phyloP scores from a whole-genome alignment of 331 rosid genomes.

The Quercus tomentella region DNA sequence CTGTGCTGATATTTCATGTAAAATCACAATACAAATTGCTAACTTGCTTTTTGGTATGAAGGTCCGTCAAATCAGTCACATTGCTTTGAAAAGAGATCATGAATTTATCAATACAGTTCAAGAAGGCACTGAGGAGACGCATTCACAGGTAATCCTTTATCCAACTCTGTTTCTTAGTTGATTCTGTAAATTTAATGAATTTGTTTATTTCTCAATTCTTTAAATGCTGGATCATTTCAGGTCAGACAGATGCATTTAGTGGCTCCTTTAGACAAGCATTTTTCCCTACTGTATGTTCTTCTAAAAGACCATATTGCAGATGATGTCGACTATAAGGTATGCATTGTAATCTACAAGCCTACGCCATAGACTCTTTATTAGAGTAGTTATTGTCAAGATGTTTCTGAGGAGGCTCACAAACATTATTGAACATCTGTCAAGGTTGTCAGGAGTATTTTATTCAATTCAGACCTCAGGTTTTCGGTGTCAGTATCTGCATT shows the following conservation, averaged over 20 bases:
- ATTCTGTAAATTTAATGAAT: neutral
- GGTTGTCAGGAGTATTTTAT: neutral
- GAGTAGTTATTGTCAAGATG: neutral
- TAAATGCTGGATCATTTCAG: conserved; percentile 50
- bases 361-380: conserved; percentile 2
- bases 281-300: conserved; percentile 56
- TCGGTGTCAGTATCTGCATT: neutral
- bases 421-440: neutral
- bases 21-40: conserved; percentile 1
- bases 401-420: neutral
- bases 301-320: conserved; percentile 88
- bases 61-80: conserved; percentile 92
- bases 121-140: conserved; percentile 93
- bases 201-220: conserved; percentile 6
- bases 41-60: conserved; percentile 30
- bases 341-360: conserved; percentile 16
- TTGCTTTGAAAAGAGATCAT: conserved; percentile 91
- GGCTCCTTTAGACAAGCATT: conserved; percentile 82
- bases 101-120: conserved; percentile 82
- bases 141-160: conserved; percentile 60
- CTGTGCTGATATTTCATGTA: neutral
- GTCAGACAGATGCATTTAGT: conserved; percentile 72
- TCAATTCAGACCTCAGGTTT: neutral
- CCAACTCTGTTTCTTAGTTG: neutral
- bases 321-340: conserved; percentile 89